Evolutionary conservation across 371 early-diverging fungal genomes (phyloP).

Genomic region (Circinella umbellata): DNA sequence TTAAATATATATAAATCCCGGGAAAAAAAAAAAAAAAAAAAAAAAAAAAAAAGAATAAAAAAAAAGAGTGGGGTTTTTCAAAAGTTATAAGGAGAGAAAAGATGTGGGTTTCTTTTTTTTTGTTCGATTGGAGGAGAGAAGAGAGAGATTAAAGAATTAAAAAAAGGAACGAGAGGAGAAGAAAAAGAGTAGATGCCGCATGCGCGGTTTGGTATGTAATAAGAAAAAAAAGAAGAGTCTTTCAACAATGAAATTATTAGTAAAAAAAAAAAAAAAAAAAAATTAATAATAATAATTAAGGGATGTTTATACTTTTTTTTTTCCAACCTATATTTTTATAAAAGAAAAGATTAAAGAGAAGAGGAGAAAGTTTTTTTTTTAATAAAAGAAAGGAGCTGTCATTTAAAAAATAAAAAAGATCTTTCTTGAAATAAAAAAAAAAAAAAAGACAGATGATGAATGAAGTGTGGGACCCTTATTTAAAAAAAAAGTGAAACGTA

Average conservation of each 20-base stretch:
- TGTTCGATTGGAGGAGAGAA: neutral
- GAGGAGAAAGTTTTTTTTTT: neutral
- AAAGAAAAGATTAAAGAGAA: neutral
- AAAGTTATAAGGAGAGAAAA: neutral
- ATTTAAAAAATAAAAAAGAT: conserved; percentile 4
- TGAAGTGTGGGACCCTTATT: neutral
- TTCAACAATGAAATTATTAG: neutral
- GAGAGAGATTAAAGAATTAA: neutral
- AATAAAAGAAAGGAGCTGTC: neutral
- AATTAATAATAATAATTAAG: neutral
- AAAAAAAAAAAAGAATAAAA: neutral
- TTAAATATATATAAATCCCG: neutral
- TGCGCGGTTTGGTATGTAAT: neutral
- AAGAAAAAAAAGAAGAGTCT: neutral
- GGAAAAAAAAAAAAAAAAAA: neutral
- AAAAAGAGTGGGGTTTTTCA: too few species aligned
- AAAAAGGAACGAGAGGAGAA: neutral
- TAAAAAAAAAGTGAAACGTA: too few species aligned
- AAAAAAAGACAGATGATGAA: conserved; percentile 5
- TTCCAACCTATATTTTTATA: neutral
- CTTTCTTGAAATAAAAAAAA: neutral
- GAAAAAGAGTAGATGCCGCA: conserved; percentile 1
- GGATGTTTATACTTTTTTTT: neutral
- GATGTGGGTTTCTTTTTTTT: too few species aligned
- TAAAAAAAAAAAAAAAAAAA: too few species aligned